Evolutionary conservation across 306 rosid genomes (phyloP).

Genomic region (Vicia villosa): DNA sequence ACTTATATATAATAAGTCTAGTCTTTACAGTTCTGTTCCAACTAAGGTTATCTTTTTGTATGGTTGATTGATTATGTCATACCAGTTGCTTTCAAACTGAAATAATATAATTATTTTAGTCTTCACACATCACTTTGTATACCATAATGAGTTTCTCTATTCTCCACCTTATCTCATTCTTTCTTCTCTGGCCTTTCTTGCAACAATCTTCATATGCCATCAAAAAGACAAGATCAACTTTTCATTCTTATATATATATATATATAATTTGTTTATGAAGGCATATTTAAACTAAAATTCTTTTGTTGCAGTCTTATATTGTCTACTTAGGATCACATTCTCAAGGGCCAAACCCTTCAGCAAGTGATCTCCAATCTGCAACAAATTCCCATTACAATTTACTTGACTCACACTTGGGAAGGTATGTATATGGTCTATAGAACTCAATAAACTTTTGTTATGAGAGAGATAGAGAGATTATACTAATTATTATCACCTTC

Average conservation of each 20-base stretch:
- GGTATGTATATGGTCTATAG: constrained; percentile 32
- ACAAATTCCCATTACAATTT: constrained; percentile 45
- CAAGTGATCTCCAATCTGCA: constrained; percentile 35
- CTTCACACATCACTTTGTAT: background rate
- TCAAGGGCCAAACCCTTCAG: constrained; percentile 51
- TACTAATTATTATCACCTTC: too few relatives aligned
- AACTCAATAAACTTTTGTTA: too few relatives aligned
- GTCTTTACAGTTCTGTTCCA: too few relatives aligned
- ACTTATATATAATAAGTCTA: too few relatives aligned
- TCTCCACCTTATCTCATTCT: constrained; percentile 24
- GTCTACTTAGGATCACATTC: constrained; percentile 66
- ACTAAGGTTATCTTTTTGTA: background rate
- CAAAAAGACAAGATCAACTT: too few relatives aligned
- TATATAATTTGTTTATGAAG: background rate
- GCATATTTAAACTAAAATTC: background rate
- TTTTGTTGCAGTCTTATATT: constrained; percentile 52
- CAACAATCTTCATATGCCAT: constrained; percentile 7
- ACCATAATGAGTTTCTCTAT: constrained; percentile 32
- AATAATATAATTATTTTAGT: background rate
- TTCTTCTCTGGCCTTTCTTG: constrained; percentile 29
- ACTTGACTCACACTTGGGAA: constrained; percentile 51
- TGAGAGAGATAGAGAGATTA: too few relatives aligned
- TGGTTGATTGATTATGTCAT: background rate
- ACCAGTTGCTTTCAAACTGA: constrained; percentile 25
- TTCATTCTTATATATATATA: too few relatives aligned